Evolutionary conservation across 495 filamentous ascomycete genomes (phyloP).

Genomic region (Neurospora hispaniola): DNA sequence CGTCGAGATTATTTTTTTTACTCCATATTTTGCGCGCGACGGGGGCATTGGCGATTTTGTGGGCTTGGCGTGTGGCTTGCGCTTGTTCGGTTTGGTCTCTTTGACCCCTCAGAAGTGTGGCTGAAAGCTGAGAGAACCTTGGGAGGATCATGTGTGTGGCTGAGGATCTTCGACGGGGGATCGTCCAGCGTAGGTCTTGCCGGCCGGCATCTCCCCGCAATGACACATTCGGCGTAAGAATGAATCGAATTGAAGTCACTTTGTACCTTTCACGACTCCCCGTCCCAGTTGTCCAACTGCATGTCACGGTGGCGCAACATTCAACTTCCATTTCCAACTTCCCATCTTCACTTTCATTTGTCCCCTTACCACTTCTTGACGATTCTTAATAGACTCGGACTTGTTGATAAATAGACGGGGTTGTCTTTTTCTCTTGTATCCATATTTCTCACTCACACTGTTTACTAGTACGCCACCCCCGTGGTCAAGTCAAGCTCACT

Average conservation of each 20-base stretch:
- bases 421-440: neutral
- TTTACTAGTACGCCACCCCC: neutral
- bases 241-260: neutral
- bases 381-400: neutral
- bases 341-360: neutral
- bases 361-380: neutral
- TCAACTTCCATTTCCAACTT: neutral
- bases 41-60: conserved; percentile 9
- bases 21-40: conserved; percentile 2
- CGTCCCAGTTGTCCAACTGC: neutral
- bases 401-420: neutral
- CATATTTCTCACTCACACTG: neutral
- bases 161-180: neutral
- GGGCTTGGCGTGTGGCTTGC: conserved; percentile 8
- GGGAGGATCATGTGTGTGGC: neutral
- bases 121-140: neutral
- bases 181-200: neutral
- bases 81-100: neutral
- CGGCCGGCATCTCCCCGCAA: conserved; percentile 2
- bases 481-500: neutral
- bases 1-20: conserved; percentile 1
- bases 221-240: conserved; percentile 28
- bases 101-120: neutral
- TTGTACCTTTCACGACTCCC: neutral
- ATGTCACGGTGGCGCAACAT: neutral